A percentile compares a stretch with the other conserved stretches of the same genome.
Conservation (phyloP, 1,284 basidiomycete species). For the Marasmius sp. region DNA sequence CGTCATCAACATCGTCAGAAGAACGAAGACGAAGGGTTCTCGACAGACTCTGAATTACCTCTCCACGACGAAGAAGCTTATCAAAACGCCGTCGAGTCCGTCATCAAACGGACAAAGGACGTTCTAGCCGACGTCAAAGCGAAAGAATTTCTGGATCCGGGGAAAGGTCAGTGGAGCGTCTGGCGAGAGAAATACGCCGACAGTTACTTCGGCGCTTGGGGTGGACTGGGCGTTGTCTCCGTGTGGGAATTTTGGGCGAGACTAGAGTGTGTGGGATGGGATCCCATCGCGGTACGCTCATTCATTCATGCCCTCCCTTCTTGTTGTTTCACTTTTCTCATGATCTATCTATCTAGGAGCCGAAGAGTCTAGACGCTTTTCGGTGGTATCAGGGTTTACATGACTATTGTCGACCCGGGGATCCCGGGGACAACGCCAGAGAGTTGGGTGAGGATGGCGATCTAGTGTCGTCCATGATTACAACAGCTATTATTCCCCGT, state of each 20-base stretch:
- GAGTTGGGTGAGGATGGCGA: conserved; percentile 83
- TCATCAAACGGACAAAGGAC: conserved; percentile 52
- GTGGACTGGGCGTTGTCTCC: conserved; percentile 83
- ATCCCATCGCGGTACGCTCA: conserved; percentile 73
- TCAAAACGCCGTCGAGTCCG: conserved; percentile 55
- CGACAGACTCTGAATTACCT: conserved; percentile 78
- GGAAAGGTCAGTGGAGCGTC: conserved; percentile 76
- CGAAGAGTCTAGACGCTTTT: conserved; percentile 73
- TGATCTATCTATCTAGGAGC: conserved; percentile 37
- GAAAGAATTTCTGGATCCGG: conserved; percentile 83
- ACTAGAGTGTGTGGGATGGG: conserved; percentile 86
- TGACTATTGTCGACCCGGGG: conserved; percentile 69
- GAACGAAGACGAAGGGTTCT: conserved; percentile 77
- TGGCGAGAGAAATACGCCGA: conserved; percentile 82
- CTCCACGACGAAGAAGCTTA: conserved; percentile 73
- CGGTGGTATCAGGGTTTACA: conserved; percentile 81
- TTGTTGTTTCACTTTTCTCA: conserved; percentile 10
- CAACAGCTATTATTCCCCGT: conserved; percentile 79
- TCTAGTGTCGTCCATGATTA: conserved; percentile 85
- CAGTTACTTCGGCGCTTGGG: conserved; percentile 87
- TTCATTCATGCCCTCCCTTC: conserved; percentile 1
- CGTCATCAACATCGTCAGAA: conserved; percentile 47
- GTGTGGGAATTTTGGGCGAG: conserved; percentile 97
- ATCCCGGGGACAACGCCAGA: conserved; percentile 45
- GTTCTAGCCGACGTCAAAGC: conserved; percentile 85